These are phyloP conservation scores for Creolimax fragrantissima DNA, from an alignment of 78 protist genomes.

Conservation along the genomic window DNA sequence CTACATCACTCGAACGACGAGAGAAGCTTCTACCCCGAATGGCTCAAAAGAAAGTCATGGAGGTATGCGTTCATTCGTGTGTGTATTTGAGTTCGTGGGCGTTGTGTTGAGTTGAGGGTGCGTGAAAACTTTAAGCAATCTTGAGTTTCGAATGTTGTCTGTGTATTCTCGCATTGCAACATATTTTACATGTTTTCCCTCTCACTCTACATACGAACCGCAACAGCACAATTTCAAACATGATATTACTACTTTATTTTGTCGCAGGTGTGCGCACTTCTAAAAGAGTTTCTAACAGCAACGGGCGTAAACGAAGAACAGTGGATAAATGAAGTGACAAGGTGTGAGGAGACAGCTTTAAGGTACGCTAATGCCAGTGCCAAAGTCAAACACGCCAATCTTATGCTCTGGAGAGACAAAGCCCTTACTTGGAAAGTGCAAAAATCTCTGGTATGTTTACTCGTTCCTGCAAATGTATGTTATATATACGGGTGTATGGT, in stretches of 20 bases:
- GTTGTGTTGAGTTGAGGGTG: no score
- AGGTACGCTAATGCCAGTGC: not conserved
- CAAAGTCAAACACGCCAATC: not conserved
- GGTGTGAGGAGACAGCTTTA: not conserved
- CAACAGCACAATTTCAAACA: no score
- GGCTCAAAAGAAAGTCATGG: not conserved
- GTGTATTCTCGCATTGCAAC: no score
- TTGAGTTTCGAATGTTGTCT: no score
- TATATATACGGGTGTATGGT: no score
- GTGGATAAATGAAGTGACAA: not conserved
- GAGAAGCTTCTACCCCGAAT: not conserved
- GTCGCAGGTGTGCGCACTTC: not conserved
- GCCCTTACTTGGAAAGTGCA: not conserved
- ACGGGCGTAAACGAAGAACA: not conserved
- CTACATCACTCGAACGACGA: not conserved
- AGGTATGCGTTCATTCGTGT: not conserved
- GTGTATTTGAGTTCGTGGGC: no score
- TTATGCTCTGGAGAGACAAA: not conserved
- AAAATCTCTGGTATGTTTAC: not conserved
- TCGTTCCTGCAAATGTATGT: no score
- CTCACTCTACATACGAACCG: no score
- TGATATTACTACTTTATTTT: no score
- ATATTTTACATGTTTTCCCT: no score
- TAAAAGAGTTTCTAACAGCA: not conserved
- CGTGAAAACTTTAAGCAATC: no score